Evolutionary conservation across 257 asterid species (phyloP).

Genomic region (Solanum microdontum): DNA sequence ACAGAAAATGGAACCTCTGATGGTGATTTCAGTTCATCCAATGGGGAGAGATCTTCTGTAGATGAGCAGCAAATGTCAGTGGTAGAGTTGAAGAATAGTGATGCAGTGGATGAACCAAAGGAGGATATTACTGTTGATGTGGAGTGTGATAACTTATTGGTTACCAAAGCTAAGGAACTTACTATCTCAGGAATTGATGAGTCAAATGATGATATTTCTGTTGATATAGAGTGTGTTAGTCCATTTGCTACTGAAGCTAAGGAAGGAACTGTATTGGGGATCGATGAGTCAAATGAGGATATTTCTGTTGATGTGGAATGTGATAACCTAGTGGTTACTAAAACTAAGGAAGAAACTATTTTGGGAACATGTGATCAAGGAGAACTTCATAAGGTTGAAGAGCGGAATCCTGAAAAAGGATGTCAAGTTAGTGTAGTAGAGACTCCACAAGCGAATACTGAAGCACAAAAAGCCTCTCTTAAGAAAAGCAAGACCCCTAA

Average conservation of each 20-base stretch:
- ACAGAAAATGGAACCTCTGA: not conserved
- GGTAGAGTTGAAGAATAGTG: not conserved
- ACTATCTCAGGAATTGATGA: not conserved
- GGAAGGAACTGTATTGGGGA: not conserved
- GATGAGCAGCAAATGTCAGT: slow-evolving; percentile 1
- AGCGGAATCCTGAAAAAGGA: not conserved
- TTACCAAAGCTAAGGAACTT: slow-evolving; percentile 15
- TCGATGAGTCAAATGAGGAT: slow-evolving; percentile 16
- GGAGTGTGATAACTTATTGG: slow-evolving; percentile 10
- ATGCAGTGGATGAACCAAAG: slow-evolving; percentile 11
- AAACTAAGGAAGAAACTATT: slow-evolving; percentile 19
- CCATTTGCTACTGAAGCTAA: slow-evolving; percentile 17
- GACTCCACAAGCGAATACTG: slow-evolving; percentile 14
- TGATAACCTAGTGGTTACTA: slow-evolving; percentile 13
- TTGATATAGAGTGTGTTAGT: slow-evolving; percentile 15
- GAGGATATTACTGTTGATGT: slow-evolving; percentile 17
- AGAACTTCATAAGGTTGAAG: slow-evolving; percentile 13
- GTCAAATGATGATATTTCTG: slow-evolving; percentile 15
- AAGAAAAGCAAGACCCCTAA: slow-evolving; percentile 26
- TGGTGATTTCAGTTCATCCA: not conserved
- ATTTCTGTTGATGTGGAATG: slow-evolving; percentile 4
- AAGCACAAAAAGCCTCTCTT: slow-evolving; percentile 5
- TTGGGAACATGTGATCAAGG: slow-evolving; percentile 13
- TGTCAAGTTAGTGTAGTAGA: not conserved
- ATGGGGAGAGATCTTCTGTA: slow-evolving; percentile 17